These are phyloP conservation scores for Dryadomyces quercus-mongolicae DNA, from an alignment of 2,329 filamentous ascomycete genomes.

Conservation along the genomic window DNA sequence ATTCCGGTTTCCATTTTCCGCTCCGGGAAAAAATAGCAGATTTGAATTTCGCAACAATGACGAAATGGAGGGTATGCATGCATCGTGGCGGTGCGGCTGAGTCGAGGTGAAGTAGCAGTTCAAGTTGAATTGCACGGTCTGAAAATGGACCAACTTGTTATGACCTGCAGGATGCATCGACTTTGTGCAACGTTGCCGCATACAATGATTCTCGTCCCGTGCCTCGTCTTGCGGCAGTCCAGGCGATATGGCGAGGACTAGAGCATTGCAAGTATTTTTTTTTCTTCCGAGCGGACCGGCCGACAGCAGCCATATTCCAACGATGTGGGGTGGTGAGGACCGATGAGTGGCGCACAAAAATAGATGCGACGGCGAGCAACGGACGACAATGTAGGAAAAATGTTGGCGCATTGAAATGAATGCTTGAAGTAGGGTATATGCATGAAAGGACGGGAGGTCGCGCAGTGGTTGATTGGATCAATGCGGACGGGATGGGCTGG, in stretches of 20 bases:
- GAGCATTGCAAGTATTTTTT: no score
- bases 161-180: constrained; percentile 15
- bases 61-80: background rate
- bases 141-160: background rate
- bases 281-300: background rate
- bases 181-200: constrained; percentile 13
- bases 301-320: background rate
- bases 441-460: background rate
- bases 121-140: background rate
- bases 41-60: background rate
- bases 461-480: background rate
- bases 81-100: background rate
- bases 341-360: background rate
- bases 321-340: background rate
- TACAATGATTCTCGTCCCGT: background rate
- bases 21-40: background rate
- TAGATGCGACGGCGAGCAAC: background rate
- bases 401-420: background rate
- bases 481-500: background rate
- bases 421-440: no score
- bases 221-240: background rate
- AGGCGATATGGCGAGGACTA: background rate
- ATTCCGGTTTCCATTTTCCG: background rate
- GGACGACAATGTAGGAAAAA: background rate
- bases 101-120: background rate